Conservation (phyloP, 305 asterid species). For the Salvia sclarea region DNA sequence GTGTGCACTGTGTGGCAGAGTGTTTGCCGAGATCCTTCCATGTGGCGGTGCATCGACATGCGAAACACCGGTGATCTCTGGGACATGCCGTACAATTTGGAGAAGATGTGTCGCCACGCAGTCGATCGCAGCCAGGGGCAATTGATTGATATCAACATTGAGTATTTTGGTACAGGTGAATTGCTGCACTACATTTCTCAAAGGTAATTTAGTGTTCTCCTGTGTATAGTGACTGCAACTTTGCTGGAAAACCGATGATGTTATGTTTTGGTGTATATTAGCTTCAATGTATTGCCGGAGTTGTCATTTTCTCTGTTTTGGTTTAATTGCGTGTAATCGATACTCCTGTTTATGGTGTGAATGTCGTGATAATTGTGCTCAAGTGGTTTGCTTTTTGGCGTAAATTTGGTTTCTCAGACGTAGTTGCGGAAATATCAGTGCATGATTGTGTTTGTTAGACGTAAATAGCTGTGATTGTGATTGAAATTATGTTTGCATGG, state of each 20-base stretch:
- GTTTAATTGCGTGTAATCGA: not conserved
- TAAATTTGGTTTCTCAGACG: not conserved
- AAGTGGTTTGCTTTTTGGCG: not conserved
- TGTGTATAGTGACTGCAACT: not conserved
- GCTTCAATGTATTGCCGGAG: not conserved
- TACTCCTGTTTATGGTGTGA: not conserved
- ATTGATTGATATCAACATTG: constrained; percentile 36
- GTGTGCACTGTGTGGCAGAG: constrained; percentile 50
- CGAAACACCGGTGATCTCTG: not conserved
- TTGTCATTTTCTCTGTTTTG: constrained; percentile 4
- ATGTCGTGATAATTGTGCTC: not conserved
- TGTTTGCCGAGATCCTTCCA: constrained; percentile 43
- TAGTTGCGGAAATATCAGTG: not conserved
- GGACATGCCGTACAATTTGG: constrained; percentile 22
- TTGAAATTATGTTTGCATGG: not conserved
- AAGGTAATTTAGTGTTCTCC: constrained; percentile 27
- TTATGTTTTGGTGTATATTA: not conserved
- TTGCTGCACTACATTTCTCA: constrained; percentile 42
- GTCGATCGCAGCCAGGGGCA: constrained; percentile 57
- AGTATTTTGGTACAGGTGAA: constrained; percentile 35
- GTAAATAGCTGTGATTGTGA: not conserved
- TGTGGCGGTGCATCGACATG: constrained; percentile 51
- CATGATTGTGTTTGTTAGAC: not conserved
- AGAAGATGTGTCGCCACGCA: constrained; percentile 37
- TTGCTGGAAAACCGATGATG: not conserved